A percentile compares a stretch with the other conserved stretches of the same genome.
Evolutionary conservation across 139 green algal species (phyloP).

Genomic region (Astrephomene gubernaculifera): DNA sequence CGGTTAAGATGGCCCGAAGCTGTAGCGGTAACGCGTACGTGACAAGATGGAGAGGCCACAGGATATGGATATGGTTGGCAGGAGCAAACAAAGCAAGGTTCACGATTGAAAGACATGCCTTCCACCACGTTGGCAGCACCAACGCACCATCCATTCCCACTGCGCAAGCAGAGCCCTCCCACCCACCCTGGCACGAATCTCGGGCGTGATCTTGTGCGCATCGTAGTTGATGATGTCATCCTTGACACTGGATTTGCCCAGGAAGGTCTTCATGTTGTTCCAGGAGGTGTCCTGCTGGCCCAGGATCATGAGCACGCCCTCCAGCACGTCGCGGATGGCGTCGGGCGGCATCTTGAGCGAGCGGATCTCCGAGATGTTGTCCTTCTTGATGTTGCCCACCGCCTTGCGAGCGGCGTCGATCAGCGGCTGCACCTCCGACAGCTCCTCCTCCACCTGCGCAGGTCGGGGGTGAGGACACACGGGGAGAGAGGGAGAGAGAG

Average conservation of each 20-base stretch:
- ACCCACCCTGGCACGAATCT: constrained; percentile 40
- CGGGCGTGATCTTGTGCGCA: constrained; percentile 61
- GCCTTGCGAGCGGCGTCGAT: constrained; percentile 80
- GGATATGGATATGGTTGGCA: too few relatives aligned
- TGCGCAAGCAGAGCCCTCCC: too few relatives aligned
- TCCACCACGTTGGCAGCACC: too few relatives aligned
- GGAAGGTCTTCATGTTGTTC: constrained; percentile 91
- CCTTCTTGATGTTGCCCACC: constrained; percentile 86
- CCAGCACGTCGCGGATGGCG: constrained; percentile 81
- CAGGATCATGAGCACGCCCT: constrained; percentile 83
- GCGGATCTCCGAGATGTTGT: constrained; percentile 89
- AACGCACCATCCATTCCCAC: too few relatives aligned
- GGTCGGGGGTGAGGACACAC: too few relatives aligned
- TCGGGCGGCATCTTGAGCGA: constrained; percentile 81
- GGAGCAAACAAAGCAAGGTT: too few relatives aligned
- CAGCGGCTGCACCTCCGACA: constrained; percentile 80
- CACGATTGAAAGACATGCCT: too few relatives aligned
- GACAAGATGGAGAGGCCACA: too few relatives aligned
- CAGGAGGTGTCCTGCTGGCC: constrained; percentile 86
- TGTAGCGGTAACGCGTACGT: too few relatives aligned
- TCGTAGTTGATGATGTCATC: constrained; percentile 90
- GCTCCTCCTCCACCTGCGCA: constrained; percentile 76
- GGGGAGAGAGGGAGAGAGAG: too few relatives aligned
- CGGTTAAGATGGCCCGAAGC: too few relatives aligned
- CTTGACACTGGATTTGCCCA: constrained; percentile 71